Percentiles rank a stretch among this genome's conserved stretches.
Evolutionary conservation across 371 early-diverging fungal genomes (phyloP).

Genomic region (Mortierella sp.): DNA sequence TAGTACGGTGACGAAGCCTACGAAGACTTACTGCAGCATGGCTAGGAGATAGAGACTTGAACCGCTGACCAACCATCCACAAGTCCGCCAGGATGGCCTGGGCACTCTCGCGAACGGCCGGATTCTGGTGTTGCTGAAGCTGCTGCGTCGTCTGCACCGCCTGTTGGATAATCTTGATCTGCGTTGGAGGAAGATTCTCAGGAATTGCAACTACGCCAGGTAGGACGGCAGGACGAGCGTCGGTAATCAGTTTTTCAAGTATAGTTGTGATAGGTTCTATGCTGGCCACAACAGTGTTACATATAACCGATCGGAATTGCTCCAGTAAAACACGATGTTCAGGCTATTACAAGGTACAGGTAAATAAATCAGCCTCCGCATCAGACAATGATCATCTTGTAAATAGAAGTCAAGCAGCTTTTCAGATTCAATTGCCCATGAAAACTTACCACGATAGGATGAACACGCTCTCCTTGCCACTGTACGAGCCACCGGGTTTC

Average conservation of each 20-base stretch:
- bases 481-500: constrained; percentile 55
- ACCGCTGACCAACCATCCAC: constrained; percentile 57
- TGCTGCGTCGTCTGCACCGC: constrained; percentile 2
- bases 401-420: not conserved
- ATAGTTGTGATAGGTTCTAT: constrained; percentile 16
- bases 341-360: constrained; percentile 16
- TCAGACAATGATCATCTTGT: not conserved
- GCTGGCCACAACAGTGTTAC: constrained; percentile 18
- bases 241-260: constrained; percentile 34
- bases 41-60: constrained; percentile 42
- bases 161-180: not conserved
- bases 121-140: constrained; percentile 20
- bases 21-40: constrained; percentile 29
- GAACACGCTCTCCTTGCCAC: constrained; percentile 46
- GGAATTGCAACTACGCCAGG: constrained; percentile 15
- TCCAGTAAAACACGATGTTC: constrained; percentile 28
- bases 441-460: constrained; percentile 30
- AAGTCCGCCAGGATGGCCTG: constrained; percentile 44
- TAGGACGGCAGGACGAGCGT: constrained; percentile 33
- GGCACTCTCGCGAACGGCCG: constrained; percentile 35
- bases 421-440: not conserved
- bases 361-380: not conserved
- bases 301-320: constrained; percentile 31
- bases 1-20: not conserved
- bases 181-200: not conserved